These are phyloP conservation scores for Plantago major DNA, from an alignment of 257 asterid species.

Conservation along the genomic window DNA sequence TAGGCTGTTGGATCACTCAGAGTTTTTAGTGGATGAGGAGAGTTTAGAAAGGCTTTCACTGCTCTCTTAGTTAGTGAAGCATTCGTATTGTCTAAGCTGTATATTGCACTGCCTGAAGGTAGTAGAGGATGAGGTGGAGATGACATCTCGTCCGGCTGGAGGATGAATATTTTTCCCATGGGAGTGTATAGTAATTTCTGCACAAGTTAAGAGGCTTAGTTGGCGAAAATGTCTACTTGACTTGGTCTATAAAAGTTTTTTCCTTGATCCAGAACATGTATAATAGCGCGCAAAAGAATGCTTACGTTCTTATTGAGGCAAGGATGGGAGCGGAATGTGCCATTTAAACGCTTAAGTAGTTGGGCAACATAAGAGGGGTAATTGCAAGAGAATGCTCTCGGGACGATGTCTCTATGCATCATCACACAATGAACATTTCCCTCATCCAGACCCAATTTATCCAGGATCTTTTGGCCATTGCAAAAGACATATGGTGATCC, in stretches of 20 bases:
- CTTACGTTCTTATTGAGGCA: slow-evolving; percentile 81
- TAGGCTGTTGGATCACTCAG: slow-evolving; percentile 76
- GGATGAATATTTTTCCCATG: slow-evolving; percentile 71
- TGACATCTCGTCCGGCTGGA: slow-evolving; percentile 76
- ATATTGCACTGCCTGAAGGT: slow-evolving; percentile 59
- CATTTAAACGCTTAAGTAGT: slow-evolving; percentile 62
- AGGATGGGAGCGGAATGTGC: slow-evolving; percentile 63
- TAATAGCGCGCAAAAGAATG: background rate
- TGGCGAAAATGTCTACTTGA: too few relatives aligned
- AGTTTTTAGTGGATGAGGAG: slow-evolving; percentile 87
- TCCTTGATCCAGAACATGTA: too few relatives aligned
- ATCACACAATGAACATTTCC: slow-evolving; percentile 67
- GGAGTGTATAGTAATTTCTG: slow-evolving; percentile 83
- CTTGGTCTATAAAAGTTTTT: too few relatives aligned
- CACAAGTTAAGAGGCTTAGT: slow-evolving; percentile 1
- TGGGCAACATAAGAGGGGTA: slow-evolving; percentile 71
- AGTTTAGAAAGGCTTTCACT: slow-evolving; percentile 54
- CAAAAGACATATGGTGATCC: slow-evolving; percentile 88
- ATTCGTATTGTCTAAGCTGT: slow-evolving; percentile 33
- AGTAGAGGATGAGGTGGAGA: slow-evolving; percentile 79
- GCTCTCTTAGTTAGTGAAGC: slow-evolving; percentile 40
- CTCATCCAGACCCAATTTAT: slow-evolving; percentile 61
- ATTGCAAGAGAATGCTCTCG: slow-evolving; percentile 86
- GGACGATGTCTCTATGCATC: slow-evolving; percentile 91
- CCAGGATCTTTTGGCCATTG: slow-evolving; percentile 65